Evolutionary conservation across 2,329 filamentous ascomycete species (phyloP), one percentile per base, ranked within the genome.

Genomic region (Trichoderma sp.): DNA sequence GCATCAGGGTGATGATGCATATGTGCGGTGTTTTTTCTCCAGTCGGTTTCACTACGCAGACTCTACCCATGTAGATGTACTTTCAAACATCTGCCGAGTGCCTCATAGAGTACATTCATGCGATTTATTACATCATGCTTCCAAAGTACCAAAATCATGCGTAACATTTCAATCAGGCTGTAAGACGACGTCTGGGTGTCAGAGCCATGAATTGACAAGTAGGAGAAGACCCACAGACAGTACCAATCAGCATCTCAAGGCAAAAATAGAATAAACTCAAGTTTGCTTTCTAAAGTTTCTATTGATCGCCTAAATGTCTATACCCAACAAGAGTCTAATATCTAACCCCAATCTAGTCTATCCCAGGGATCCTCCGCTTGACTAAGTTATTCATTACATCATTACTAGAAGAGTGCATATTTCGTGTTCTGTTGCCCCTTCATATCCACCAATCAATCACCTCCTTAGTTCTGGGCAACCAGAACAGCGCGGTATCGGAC

Each of bases 401-500:
- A 45, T 74, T 60, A 74, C 18, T 24, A 45, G 9, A 31, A 31
- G n/a, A 21, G 7, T 29, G n/a, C n/a, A 21, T 63, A 12, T 12
- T 6, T 35, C 31, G 21, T 24, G 31, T 12, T 24, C 31, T 21
- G 21, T 24, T 74, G 33, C 35, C 14, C 9, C 68, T 16, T 8
- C 35, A 50, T 9, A 45, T n/a, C 5, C 45, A 29, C 14, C 12
- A 35, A 27, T 29, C n/a, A 35, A 27, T 29, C 29, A 12, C 24
- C 33, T n/a, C 16, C 4, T 3, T 72, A 74, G 62, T 74, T 74
- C 35, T 75, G 63, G 14, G 72, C 72, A 35, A 75, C 72, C 6
- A 75, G 72, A 35, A 75, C 72, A 6, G 64, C 72, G 18, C 72
- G 72, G 16, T 75, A 75, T 45, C 72, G 64, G 11, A 75, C 56